Percentiles rank a stretch among this genome's conserved stretches.
Conservation (phyloP, 805 yeast genomes). For the Candida adriatica region DNA sequence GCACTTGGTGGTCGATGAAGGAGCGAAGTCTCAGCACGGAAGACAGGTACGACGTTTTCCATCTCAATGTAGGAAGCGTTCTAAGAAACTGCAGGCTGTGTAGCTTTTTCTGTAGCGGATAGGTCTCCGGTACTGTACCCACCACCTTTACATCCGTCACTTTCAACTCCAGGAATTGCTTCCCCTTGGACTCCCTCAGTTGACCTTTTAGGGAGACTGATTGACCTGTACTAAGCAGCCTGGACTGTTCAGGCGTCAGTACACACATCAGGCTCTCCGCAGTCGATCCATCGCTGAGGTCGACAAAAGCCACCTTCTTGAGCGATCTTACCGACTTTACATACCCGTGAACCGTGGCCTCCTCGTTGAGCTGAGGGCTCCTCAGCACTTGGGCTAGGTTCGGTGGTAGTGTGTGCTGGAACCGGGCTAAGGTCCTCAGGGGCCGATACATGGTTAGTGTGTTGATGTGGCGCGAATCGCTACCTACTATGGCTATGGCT, state of each 20-base stretch:
- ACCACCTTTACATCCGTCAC: slow-evolving; percentile 35
- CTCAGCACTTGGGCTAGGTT: slow-evolving; percentile 12
- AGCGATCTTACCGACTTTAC: slow-evolving; percentile 63
- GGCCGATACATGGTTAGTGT: too few species aligned
- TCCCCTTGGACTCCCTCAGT: slow-evolving; percentile 40
- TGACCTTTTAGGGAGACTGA: slow-evolving; percentile 37
- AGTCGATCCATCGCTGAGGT: slow-evolving; percentile 72
- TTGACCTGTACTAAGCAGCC: slow-evolving; percentile 37
- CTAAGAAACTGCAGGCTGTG: slow-evolving; percentile 65
- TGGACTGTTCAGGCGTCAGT: slow-evolving; percentile 31
- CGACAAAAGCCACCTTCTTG: slow-evolving; percentile 75
- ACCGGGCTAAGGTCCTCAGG: too few species aligned
- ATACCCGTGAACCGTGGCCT: slow-evolving; percentile 59
- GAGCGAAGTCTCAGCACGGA: slow-evolving; percentile 72
- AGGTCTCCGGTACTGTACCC: slow-evolving; percentile 57
- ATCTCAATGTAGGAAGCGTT: slow-evolving; percentile 67
- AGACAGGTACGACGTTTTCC: slow-evolving; percentile 60
- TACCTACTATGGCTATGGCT: too few species aligned
- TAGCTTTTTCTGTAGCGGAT: slow-evolving; percentile 79
- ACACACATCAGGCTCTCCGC: slow-evolving; percentile 49
- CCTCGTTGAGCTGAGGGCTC: slow-evolving; percentile 24
- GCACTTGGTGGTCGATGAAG: slow-evolving; percentile 45
- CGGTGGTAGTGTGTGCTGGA: slow-evolving; percentile 8
- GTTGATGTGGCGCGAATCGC: too few species aligned
- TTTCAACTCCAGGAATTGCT: slow-evolving; percentile 50